A percentile compares a stretch with the other conserved stretches of the same genome.
phyloP scores from a whole-genome alignment of 148 eudicot genomes.

The Cornus controversa region DNA sequence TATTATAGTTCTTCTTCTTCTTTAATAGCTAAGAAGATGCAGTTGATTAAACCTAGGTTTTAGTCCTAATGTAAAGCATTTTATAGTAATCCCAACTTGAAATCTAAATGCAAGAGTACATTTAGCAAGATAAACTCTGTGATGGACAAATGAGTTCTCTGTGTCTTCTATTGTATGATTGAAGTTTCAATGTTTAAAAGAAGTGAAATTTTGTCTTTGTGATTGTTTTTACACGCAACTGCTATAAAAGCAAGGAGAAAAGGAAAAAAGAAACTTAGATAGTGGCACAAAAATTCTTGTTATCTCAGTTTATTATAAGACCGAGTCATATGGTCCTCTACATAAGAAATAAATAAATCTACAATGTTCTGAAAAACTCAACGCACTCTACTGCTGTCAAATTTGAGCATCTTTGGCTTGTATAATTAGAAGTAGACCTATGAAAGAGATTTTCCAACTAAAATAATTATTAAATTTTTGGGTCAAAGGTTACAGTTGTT shows the following conservation, averaged over 20 bases:
- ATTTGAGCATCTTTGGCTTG: neutral
- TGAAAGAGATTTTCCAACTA: neutral
- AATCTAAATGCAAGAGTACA: neutral
- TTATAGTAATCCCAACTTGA: conserved; percentile 10
- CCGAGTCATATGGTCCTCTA: neutral
- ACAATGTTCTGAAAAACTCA: neutral
- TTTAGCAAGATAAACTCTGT: neutral
- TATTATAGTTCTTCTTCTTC: neutral
- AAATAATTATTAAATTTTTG: neutral
- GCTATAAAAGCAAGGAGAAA: neutral
- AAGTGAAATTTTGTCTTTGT: neutral
- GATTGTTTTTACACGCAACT: neutral
- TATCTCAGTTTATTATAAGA: neutral
- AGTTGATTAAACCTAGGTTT: neutral
- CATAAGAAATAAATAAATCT: neutral
- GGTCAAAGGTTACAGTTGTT: conserved; percentile 1
- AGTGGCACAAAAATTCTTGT: too few relatives aligned
- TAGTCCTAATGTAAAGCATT: neutral
- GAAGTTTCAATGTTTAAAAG: neutral
- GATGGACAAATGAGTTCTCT: neutral
- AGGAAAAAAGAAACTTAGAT: too few relatives aligned
- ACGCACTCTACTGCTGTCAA: neutral
- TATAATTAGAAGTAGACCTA: neutral
- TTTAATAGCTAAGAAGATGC: neutral
- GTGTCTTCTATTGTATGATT: neutral